A percentile compares a stretch with the other conserved stretches of the same genome.
Conservation (phyloP, 2,329 filamentous ascomycete species). For the Pseudogymnoascus sp. region DNA sequence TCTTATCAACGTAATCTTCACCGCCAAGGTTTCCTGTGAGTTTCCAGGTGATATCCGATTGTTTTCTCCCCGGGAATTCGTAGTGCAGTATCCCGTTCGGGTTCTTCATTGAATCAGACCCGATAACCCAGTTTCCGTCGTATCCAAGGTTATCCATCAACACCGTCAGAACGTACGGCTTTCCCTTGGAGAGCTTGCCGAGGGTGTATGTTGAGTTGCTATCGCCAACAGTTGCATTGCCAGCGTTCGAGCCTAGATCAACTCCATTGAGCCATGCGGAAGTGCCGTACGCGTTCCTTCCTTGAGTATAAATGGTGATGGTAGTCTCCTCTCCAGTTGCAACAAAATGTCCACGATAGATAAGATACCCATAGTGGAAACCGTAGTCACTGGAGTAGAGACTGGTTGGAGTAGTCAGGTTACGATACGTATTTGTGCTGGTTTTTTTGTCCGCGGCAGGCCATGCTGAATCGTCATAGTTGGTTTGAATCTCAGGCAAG, state of each 20-base stretch:
- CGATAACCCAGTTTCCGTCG: slow-evolving; percentile 55
- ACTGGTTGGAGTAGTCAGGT: slow-evolving; percentile 51
- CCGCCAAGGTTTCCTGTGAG: slow-evolving; percentile 59
- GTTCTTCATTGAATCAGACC: slow-evolving; percentile 51
- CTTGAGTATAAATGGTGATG: slow-evolving; percentile 51
- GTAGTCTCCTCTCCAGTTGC: slow-evolving; percentile 51
- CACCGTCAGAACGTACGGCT: slow-evolving; percentile 55
- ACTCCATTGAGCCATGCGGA: slow-evolving; percentile 56
- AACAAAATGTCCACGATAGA: slow-evolving; percentile 63
- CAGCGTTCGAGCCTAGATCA: slow-evolving; percentile 55
- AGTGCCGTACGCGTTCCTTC: slow-evolving; percentile 58
- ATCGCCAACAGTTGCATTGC: slow-evolving; percentile 39
- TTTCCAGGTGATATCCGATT: slow-evolving; percentile 50
- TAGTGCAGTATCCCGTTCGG: slow-evolving; percentile 55
- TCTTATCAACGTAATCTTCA: slow-evolving; percentile 50
- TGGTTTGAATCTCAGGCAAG: slow-evolving; percentile 54
- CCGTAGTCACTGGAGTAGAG: slow-evolving; percentile 67
- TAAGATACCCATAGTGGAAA: slow-evolving; percentile 57
- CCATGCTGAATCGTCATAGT: slow-evolving; percentile 64
- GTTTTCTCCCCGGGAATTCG: slow-evolving; percentile 38
- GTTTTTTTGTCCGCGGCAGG: slow-evolving; percentile 35
- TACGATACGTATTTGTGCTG: slow-evolving; percentile 11
- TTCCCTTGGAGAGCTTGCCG: slow-evolving; percentile 40
- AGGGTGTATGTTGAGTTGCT: slow-evolving; percentile 49
- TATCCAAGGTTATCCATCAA: slow-evolving; percentile 65